A percentile compares a stretch with the other conserved stretches of the same genome.
Conservation (phyloP, 768 basidiomycete species). For the Mrakia blollopis region DNA sequence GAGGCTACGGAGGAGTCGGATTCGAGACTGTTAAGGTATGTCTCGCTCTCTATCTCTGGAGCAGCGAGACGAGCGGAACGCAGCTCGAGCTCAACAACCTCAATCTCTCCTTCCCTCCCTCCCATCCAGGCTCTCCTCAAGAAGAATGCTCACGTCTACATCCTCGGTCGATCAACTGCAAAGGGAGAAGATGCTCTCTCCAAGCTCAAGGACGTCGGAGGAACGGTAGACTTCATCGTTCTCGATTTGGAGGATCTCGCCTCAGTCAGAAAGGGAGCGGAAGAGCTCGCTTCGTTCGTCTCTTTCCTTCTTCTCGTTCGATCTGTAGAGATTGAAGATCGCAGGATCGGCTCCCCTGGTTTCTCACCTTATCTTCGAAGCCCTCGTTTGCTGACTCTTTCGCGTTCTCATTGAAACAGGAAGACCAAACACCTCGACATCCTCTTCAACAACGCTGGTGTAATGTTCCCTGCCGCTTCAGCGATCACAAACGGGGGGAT, state of each 20-base stretch:
- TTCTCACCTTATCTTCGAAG: no score
- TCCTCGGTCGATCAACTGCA: constrained; percentile 20
- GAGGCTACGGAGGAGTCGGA: constrained; percentile 21
- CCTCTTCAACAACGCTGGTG: constrained; percentile 23
- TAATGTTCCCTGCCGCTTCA: constrained; percentile 1
- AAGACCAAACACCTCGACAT: constrained; percentile 20
- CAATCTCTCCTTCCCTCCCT: neutral
- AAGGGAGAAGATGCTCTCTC: constrained; percentile 14
- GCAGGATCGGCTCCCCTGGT: neutral
- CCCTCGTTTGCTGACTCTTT: no score
- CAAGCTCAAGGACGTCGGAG: neutral
- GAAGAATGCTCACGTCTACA: constrained; percentile 27
- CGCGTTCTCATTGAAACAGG: neutral
- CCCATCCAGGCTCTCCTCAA: constrained; percentile 12
- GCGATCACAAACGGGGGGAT: neutral
- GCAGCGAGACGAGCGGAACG: no score
- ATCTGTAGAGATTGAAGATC: neutral
- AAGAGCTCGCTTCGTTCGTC: constrained; percentile 17
- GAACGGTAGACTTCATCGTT: constrained; percentile 2
- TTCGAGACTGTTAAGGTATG: constrained; percentile 12
- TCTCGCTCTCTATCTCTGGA: neutral
- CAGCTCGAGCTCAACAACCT: neutral
- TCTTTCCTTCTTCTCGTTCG: neutral
- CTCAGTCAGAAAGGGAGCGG: neutral
- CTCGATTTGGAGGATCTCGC: constrained; percentile 12